Percentiles rank a stretch among this genome's conserved stretches.
Evolutionary conservation across 2,329 filamentous ascomycete species (phyloP).

Genomic region (Stagonosporopsis chrysanthemi): DNA sequence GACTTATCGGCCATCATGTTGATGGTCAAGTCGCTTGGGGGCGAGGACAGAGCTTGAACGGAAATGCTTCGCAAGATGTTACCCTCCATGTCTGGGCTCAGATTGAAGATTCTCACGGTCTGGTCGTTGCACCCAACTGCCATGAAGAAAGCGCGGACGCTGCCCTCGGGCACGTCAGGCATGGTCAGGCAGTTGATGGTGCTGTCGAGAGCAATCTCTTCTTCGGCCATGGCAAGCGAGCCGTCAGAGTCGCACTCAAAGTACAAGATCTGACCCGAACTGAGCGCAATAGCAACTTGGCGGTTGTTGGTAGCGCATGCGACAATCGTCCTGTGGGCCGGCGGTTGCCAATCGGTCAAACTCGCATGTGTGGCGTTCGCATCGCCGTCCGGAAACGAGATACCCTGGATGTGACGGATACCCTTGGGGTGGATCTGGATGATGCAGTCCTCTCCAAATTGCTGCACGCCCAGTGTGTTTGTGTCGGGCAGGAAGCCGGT

Average conservation of each 20-base stretch:
- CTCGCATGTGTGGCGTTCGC: constrained; percentile 57
- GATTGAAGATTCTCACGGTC: constrained; percentile 88
- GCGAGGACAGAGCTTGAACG: constrained; percentile 89
- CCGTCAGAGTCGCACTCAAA: constrained; percentile 97
- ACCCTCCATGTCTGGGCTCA: constrained; percentile 83
- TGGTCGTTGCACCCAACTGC: constrained; percentile 97
- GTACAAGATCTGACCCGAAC: constrained; percentile 95
- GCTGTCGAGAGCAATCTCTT: constrained; percentile 92
- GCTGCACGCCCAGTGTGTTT: constrained; percentile 89
- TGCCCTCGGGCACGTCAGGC: constrained; percentile 89
- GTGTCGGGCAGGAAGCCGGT: constrained; percentile 90
- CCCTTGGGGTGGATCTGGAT: constrained; percentile 97
- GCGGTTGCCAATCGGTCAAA: constrained; percentile 92
- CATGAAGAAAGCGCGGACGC: constrained; percentile 86
- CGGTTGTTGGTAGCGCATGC: constrained; percentile 91
- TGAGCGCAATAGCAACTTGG: constrained; percentile 92
- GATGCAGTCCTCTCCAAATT: constrained; percentile 90
- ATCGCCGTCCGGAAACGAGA: constrained; percentile 46
- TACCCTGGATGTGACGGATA: constrained; percentile 84
- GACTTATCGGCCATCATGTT: constrained; percentile 96
- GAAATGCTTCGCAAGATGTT: constrained; percentile 81
- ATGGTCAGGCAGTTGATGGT: constrained; percentile 95
- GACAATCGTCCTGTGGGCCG: constrained; percentile 93
- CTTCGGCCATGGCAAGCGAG: constrained; percentile 87
- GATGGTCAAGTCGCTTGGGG: constrained; percentile 86